Conservation (phyloP, 768 basidiomycete genomes). For the Suillus plorans region DNA sequence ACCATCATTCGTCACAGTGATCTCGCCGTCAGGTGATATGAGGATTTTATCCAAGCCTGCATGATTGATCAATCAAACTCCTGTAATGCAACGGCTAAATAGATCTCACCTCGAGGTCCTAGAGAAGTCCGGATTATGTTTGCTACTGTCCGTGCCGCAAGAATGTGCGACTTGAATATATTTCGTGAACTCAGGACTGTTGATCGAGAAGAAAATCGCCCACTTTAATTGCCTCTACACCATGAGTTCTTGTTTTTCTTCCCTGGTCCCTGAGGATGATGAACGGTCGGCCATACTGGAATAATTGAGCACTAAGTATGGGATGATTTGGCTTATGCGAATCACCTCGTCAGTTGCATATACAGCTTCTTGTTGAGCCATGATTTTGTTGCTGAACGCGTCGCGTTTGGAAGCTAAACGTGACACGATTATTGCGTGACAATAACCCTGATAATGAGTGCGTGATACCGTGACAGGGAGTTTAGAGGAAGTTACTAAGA, state of each 20-base stretch:
- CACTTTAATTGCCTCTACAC: constrained; percentile 94
- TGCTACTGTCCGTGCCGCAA: constrained; percentile 90
- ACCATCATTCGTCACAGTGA: constrained; percentile 98
- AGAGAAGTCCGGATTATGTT: constrained; percentile 95
- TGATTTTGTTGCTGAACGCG: constrained; percentile 16
- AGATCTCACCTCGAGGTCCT: constrained; percentile 79
- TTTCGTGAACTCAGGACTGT: constrained; percentile 7
- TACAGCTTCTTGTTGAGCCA: constrained; percentile 60
- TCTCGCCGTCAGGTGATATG: constrained; percentile 96
- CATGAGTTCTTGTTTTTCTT: constrained; percentile 90
- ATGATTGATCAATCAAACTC: constrained; percentile 14
- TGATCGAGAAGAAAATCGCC: constrained; percentile 12
- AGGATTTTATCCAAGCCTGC: constrained; percentile 92
- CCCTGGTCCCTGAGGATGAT: constrained; percentile 94
- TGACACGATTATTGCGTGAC: constrained; percentile 31
- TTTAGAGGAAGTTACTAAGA: constrained; percentile 8
- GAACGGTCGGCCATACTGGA: constrained; percentile 91
- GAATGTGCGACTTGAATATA: constrained; percentile 77
- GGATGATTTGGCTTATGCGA: background rate
- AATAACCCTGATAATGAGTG: constrained; percentile 16
- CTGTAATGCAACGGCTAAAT: background rate
- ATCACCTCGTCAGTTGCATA: constrained; percentile 85
- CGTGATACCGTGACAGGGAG: constrained; percentile 29
- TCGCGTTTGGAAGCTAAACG: constrained; percentile 15
- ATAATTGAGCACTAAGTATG: constrained; percentile 11